These are phyloP conservation scores for Trichoderma parareesei DNA, from an alignment of 495 filamentous ascomycete genomes.

Conservation along the genomic window DNA sequence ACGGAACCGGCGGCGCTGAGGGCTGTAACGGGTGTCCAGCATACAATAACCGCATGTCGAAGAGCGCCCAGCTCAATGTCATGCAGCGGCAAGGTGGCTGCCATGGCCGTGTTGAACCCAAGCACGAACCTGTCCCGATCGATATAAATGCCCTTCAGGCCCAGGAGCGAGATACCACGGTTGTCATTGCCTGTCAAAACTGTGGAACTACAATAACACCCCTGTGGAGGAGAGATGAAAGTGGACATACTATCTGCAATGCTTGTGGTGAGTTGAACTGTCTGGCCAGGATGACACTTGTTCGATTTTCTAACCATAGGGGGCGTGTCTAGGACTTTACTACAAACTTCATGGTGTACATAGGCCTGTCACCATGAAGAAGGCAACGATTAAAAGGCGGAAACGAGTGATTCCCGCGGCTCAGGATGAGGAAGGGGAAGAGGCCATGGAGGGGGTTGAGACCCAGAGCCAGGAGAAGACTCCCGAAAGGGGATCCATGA, in stretches of 20 bases:
- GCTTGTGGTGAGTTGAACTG: constrained; percentile 70
- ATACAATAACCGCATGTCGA: constrained; percentile 92
- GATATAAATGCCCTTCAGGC: constrained; percentile 39
- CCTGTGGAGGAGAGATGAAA: constrained; percentile 90
- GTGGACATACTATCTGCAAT: constrained; percentile 96
- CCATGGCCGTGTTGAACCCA: constrained; percentile 20
- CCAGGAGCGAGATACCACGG: constrained; percentile 45
- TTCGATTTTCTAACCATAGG: constrained; percentile 10
- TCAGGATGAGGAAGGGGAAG: constrained; percentile 40
- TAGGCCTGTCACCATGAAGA: constrained; percentile 93
- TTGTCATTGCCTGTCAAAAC: constrained; percentile 92
- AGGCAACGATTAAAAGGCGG: constrained; percentile 87
- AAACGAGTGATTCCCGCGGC: constrained; percentile 88
- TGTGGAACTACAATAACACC: constrained; percentile 96
- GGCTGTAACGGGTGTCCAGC: constrained; percentile 94
- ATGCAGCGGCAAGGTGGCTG: constrained; percentile 34
- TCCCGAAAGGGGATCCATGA: constrained; percentile 38
- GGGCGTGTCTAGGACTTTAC: constrained; percentile 64
- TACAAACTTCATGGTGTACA: constrained; percentile 93
- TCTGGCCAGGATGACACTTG: constrained; percentile 15
- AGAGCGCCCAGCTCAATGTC: constrained; percentile 65
- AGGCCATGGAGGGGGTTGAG: constrained; percentile 35
- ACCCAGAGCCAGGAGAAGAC: constrained; percentile 31
- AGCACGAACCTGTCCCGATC: constrained; percentile 33
- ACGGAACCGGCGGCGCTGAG: constrained; percentile 93